These are phyloP conservation scores for Lepidium sativum DNA, from an alignment of 345 rosid species.

Conservation along the genomic window DNA sequence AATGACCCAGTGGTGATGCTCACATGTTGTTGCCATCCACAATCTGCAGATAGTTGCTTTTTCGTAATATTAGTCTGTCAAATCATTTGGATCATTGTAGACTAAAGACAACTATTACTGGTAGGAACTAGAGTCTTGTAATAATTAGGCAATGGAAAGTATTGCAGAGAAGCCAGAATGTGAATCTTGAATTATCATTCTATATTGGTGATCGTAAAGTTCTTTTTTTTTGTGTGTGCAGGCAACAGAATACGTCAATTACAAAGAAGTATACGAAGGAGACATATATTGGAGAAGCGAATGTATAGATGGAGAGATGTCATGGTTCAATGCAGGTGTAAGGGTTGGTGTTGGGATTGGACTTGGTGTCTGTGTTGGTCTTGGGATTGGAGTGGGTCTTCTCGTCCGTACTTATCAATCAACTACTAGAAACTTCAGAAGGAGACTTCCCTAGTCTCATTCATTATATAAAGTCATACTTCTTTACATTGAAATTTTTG, in stretches of 20 bases:
- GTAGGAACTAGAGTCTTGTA: neutral
- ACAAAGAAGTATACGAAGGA: slow-evolving; percentile 37
- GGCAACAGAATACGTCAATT: slow-evolving; percentile 34
- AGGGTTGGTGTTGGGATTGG: slow-evolving; percentile 94
- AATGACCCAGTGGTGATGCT: neutral
- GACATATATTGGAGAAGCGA: slow-evolving; percentile 35
- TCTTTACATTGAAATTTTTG: slow-evolving; percentile 1
- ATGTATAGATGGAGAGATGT: slow-evolving; percentile 60
- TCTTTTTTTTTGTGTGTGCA: neutral
- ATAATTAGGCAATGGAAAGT: neutral
- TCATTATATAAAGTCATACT: neutral
- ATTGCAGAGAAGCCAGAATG: neutral
- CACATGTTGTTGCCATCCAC: slow-evolving; percentile 4
- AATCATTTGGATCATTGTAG: neutral
- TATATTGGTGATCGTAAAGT: neutral
- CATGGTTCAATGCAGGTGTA: slow-evolving; percentile 94
- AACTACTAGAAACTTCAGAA: slow-evolving; percentile 62
- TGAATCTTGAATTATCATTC: neutral
- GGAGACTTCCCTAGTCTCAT: slow-evolving; percentile 39
- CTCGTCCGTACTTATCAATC: slow-evolving; percentile 71
- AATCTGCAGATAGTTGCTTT: neutral
- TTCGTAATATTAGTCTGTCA: neutral
- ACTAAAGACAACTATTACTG: neutral
- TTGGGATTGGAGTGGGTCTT: slow-evolving; percentile 80
- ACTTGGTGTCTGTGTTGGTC: slow-evolving; percentile 71